phyloP scores from a whole-genome alignment of 371 early-diverging fungal species.

The Mortierella sp. region DNA sequence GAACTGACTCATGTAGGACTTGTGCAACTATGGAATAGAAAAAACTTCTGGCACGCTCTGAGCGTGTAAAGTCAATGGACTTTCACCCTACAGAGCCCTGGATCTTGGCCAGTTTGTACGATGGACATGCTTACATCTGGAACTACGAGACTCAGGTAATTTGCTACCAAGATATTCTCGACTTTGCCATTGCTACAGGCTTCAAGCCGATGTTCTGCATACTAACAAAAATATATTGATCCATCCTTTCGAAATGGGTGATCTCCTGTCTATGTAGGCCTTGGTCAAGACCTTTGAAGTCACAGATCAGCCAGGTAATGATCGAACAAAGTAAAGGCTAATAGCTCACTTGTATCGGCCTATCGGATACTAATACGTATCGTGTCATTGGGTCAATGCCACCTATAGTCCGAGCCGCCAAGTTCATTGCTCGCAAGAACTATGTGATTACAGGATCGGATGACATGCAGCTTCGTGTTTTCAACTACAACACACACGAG shows the following conservation, averaged over 20 bases:
- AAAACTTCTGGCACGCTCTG: constrained; percentile 88
- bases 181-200: not conserved
- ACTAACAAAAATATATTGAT: not conserved
- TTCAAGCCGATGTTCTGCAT: not conserved
- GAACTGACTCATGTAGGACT: not conserved
- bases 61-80: constrained; percentile 98
- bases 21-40: constrained; percentile 86
- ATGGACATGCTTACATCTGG: constrained; percentile 97
- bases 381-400: not conserved
- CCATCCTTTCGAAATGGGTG: too few species aligned
- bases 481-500: constrained; percentile 99
- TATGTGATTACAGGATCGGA: constrained; percentile 98
- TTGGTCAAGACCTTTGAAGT: constrained; percentile 98
- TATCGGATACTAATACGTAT: not conserved
- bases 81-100: constrained; percentile 99
- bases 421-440: constrained; percentile 96
- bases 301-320: constrained; percentile 85
- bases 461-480: constrained; percentile 97
- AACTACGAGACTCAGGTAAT: constrained; percentile 97
- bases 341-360: not conserved
- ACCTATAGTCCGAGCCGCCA: constrained; percentile 91
- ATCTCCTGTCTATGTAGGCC: constrained; percentile 61
- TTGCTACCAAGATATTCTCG: not conserved
- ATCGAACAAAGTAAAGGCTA: not conserved
- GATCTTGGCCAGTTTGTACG: constrained; percentile 97